A percentile compares a stretch with the other conserved stretches of the same genome.
phyloP scores from a whole-genome alignment of 768 basidiomycete genomes.

The Podaxis sp. region DNA sequence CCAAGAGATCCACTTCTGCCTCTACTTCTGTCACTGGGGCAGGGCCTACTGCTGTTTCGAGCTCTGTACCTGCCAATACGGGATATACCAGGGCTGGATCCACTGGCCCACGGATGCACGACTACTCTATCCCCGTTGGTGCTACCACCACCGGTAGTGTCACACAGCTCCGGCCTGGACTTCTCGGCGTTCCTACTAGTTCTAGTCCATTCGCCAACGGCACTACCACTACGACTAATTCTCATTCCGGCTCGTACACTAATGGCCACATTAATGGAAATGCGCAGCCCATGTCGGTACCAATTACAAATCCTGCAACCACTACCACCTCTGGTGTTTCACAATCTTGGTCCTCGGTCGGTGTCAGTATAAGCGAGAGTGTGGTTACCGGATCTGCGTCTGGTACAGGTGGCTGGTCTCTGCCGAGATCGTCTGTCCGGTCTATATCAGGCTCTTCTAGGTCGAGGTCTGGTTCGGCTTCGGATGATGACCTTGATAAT shows the following conservation, averaged over 20 bases:
- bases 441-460: constrained; percentile 38
- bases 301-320: constrained; percentile 22
- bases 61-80: constrained; percentile 49
- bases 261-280: constrained; percentile 1
- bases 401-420: constrained; percentile 44
- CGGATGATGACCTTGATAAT: constrained; percentile 26
- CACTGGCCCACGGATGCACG: constrained; percentile 62
- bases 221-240: no score
- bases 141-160: constrained; percentile 28
- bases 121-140: constrained; percentile 53
- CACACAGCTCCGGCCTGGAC: constrained; percentile 56
- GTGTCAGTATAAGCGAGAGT: constrained; percentile 13
- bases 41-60: constrained; percentile 34
- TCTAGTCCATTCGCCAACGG: constrained; percentile 17
- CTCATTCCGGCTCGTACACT: not conserved
- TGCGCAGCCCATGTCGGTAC: constrained; percentile 32
- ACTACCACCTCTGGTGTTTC: not conserved
- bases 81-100: constrained; percentile 29
- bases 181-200: constrained; percentile 39
- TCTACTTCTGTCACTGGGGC: not conserved
- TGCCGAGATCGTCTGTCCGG: constrained; percentile 53
- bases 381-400: constrained; percentile 2
- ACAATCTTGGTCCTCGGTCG: constrained; percentile 24
- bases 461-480: constrained; percentile 31
- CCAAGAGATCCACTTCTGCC: constrained; percentile 16